These are phyloP conservation scores for Exophiala phaeomuriformis DNA, from an alignment of 2,329 filamentous ascomycete species.

Conservation along the genomic window DNA sequence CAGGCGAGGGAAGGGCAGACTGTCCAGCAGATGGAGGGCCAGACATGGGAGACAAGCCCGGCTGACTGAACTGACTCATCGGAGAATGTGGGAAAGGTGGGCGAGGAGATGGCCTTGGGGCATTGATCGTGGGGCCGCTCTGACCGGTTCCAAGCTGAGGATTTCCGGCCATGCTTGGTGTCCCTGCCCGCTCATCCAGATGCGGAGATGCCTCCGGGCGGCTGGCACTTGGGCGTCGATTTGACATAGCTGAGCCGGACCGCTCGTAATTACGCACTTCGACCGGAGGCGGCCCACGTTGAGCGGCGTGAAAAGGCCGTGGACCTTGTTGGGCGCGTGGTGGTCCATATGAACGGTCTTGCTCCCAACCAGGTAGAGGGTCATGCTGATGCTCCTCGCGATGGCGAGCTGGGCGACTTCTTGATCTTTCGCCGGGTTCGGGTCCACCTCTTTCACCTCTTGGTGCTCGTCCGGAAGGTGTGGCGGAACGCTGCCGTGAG, in stretches of 20 bases:
- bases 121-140: neutral
- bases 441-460: conserved; percentile 50
- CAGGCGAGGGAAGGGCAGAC: conserved; percentile 37
- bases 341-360: conserved; percentile 10
- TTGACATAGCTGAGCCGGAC: conserved; percentile 35
- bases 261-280: conserved; percentile 29
- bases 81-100: conserved; percentile 23
- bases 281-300: conserved; percentile 18
- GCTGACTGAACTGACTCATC: conserved; percentile 29
- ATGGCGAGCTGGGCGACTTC: conserved; percentile 45
- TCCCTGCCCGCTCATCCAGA: conserved; percentile 28
- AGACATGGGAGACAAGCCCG: conserved; percentile 15
- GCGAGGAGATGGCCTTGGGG: conserved; percentile 20
- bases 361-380: conserved; percentile 5
- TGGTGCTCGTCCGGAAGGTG: conserved; percentile 19
- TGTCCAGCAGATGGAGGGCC: conserved; percentile 10
- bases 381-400: conserved; percentile 40
- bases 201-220: conserved; percentile 27
- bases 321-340: conserved; percentile 7
- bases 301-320: neutral
- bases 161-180: conserved; percentile 27
- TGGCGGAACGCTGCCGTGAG: conserved; percentile 26
- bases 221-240: conserved; percentile 36
- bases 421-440: conserved; percentile 47
- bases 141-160: conserved; percentile 12